A percentile compares a stretch with the other conserved stretches of the same genome.
Conservation (phyloP, 116 monocot species). For the Cymodocea nodosa region DNA sequence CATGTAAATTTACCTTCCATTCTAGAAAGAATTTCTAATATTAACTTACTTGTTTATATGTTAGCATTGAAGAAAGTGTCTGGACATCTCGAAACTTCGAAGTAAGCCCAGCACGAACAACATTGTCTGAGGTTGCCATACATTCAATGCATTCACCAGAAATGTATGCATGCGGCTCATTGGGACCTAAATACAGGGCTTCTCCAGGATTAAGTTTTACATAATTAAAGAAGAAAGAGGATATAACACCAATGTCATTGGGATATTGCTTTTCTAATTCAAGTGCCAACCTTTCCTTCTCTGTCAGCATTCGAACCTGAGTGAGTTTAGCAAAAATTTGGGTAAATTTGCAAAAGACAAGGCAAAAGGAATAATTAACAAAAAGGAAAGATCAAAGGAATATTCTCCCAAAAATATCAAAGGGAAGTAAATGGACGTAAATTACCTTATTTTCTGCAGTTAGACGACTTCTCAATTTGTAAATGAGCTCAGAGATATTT, state of each 20-base stretch:
- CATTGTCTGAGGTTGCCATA: conserved; percentile 99
- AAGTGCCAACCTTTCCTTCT: conserved; percentile 71
- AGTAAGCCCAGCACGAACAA: conserved; percentile 96
- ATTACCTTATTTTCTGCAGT: conserved; percentile 52
- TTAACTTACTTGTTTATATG: conserved; percentile 75
- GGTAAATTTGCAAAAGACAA: background rate
- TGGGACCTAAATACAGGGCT: conserved; percentile 70
- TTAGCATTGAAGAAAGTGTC: conserved; percentile 97
- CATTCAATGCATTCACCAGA: conserved; percentile 95
- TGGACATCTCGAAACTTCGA: conserved; percentile 82
- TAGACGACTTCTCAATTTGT: conserved; percentile 48
- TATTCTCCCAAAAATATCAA: background rate
- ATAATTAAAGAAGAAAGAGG: conserved; percentile 90
- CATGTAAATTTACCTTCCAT: background rate
- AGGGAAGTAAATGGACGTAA: background rate
- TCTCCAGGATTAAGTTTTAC: conserved; percentile 89
- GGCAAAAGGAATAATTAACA: background rate
- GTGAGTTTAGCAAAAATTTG: background rate
- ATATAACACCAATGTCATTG: conserved; percentile 72
- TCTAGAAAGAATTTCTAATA: background rate
- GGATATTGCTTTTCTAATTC: conserved; percentile 80
- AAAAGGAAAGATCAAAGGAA: background rate
- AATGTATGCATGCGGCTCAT: conserved; percentile 98
- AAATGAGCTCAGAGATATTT: conserved; percentile 31
- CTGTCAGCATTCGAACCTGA: conserved; percentile 68